Base-by-base conservation (phyloP, 352 stramenopile species). In the Halophytophthora batemanensis region DNA sequence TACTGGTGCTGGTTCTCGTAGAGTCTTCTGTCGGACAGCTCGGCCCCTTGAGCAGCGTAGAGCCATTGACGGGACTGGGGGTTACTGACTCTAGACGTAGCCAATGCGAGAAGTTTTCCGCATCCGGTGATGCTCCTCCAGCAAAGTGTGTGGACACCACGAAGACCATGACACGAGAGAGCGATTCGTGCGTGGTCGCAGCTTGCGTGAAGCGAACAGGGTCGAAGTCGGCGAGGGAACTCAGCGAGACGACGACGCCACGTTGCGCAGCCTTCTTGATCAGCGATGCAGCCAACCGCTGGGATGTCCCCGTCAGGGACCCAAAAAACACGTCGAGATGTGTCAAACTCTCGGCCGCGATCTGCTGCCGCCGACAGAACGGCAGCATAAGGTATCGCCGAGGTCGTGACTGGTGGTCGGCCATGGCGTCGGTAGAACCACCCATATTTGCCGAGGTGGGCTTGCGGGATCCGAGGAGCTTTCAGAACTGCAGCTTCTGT, bases 111-210 rank as follows among this genome's bases (percentile, higher is more conserved):
- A 98, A 98, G 6, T 59, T 56, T 36, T 81, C 74, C 5, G 95
- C 88, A 64, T 97, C 98, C 51, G 98, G 94, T 6, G 95, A 96
- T 14, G 95, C 79, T 52, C 98, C 93, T 7, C 96, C 96, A 49
- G 97, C 93, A 36, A 95, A 93, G 57, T 98, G 97, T 0, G 96
- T 98, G 2, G 96, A 82, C 28, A 98, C 78, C n/a, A 98, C 61
- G 52, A 98, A 97, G 17, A 98, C 69, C 12, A 78, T 19, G 15
- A 86, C 22, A 77, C 52, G 33, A 52, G 58, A 34, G 53, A 47
- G 23, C 29, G 21, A 18, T 13, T 42, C 53, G 60, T 58, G n/a
- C 34, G 58, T 13, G 82, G 71, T 10, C 71, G 64, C 17, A 15
- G 22, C 31, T 21, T 44, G 43, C 3, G 50, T n/a, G 21, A 74